phyloP scores from a whole-genome alignment of 1,139 yeast genomes.

The Kluyveromyces marxianus region DNA sequence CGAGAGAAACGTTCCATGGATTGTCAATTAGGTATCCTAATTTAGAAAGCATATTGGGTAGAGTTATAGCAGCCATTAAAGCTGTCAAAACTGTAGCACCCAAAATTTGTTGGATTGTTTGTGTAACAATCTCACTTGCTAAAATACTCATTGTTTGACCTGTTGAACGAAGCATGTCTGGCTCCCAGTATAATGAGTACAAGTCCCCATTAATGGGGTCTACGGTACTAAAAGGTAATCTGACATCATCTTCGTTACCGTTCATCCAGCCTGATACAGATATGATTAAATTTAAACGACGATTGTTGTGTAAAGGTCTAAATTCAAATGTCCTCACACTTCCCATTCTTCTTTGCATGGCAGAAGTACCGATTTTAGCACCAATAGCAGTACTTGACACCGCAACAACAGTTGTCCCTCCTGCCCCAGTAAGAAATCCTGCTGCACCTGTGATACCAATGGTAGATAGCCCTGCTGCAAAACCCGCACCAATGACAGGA shows the following conservation, averaged over 20 bases:
- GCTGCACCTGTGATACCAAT: slow-evolving; percentile 89
- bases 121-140: slow-evolving; percentile 89
- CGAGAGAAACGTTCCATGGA: slow-evolving; percentile 96
- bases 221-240: slow-evolving; percentile 91
- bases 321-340: slow-evolving; percentile 92
- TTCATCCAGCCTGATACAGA: slow-evolving; percentile 98
- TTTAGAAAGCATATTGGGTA: slow-evolving; percentile 87
- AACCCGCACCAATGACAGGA: slow-evolving; percentile 96
- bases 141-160: slow-evolving; percentile 92
- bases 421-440: slow-evolving; percentile 91
- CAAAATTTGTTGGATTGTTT: slow-evolving; percentile 87
- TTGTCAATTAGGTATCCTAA: slow-evolving; percentile 85
- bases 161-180: slow-evolving; percentile 91
- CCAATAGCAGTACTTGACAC: slow-evolving; percentile 89
- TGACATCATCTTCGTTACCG: slow-evolving; percentile 89
- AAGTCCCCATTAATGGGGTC: slow-evolving; percentile 98
- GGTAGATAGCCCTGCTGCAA: slow-evolving; percentile 95
- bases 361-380: slow-evolving; percentile 76
- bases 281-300: slow-evolving; percentile 77
- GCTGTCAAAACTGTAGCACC: slow-evolving; percentile 92
- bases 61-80: slow-evolving; percentile 89
- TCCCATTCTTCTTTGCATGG: slow-evolving; percentile 83
- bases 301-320: slow-evolving; percentile 85
- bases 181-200: slow-evolving; percentile 92
- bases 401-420: slow-evolving; percentile 92